Evolutionary conservation across 2,329 filamentous ascomycete species (phyloP).

Genomic region (Ophiostoma sp.): DNA sequence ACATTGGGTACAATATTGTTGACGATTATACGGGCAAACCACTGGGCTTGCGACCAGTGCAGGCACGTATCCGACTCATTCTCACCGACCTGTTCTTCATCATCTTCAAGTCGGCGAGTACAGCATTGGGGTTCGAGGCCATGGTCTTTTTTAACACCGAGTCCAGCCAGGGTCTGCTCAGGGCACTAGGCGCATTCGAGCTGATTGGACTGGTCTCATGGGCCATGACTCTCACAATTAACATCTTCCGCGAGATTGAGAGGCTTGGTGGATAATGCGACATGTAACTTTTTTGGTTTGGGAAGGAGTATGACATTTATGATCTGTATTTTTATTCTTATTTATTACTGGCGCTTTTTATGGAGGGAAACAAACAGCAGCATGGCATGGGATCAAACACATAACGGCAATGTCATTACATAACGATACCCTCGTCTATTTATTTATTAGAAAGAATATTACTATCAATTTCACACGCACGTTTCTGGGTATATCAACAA

Average conservation of each 20-base stretch:
- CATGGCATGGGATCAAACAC: not conserved
- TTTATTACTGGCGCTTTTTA: not conserved
- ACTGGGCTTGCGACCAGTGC: conserved; percentile 78
- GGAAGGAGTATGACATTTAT: not conserved
- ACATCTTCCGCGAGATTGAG: conserved; percentile 34
- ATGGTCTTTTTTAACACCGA: conserved; percentile 31
- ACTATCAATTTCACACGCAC: not conserved
- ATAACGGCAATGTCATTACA: not conserved
- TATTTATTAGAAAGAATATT: not conserved
- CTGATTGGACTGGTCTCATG: conserved; percentile 33
- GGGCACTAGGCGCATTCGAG: conserved; percentile 32
- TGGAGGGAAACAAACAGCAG: not conserved
- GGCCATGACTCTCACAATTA: conserved; percentile 33
- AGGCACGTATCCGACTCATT: conserved; percentile 84
- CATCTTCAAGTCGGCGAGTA: conserved; percentile 92
- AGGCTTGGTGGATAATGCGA: conserved; percentile 28
- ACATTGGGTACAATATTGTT: conserved; percentile 90
- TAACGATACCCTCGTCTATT: conserved; percentile 13
- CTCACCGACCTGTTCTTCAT: conserved; percentile 95
- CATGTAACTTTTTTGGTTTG: not conserved
- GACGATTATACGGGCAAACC: conserved; percentile 97
- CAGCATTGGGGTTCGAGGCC: conserved; percentile 63
- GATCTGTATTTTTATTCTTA: not conserved
- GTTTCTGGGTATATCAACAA: not conserved
- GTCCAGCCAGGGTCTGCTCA: conserved; percentile 27